Base-by-base conservation (phyloP, 1,284 basidiomycete genomes). In the Schizophyllum commune region DNA sequence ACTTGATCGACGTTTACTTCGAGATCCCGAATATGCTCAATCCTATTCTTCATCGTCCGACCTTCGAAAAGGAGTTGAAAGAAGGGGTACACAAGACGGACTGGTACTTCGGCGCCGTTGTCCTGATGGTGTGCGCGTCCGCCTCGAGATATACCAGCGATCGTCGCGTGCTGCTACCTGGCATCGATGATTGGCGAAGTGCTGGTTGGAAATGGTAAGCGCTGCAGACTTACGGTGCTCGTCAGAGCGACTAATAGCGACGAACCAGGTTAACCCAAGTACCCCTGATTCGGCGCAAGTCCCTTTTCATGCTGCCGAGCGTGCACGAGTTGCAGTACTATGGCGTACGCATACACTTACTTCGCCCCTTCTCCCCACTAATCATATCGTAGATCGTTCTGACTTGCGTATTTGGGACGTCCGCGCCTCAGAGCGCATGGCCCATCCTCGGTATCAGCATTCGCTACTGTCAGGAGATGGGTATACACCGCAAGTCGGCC, bases 311-410 rank as follows among this genome's bases (percentile, higher is more conserved):
- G 74, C 78, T 17, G 75, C 77, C 17, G 77, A 78, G 75, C 4
- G 65, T 92, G 19, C 83, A 83, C 64, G 88, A 91, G 62, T 71
- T 93, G 17, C 89, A 91, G 70, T 74, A 77, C 21, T 83, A 81
- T 63, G 74, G 72, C 58, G 79, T 81, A 21, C 2, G 78, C 72
- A 34, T 27, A 17, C 58, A 7, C 33, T 20, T 22, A 55, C 21
- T 1, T 63, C 27, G 20, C n/a, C 22, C 55, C 33, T 60, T 15
- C 13, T 56, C 21, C n/a, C 17, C 17, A 15, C 53, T 61, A 20
- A 56, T 27, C 20, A 21, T 57, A 53, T 34, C 17, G 20, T 56
- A 55, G 53, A 20, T 55, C 53, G 15, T 27, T 55, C 27, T 27
- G 20, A 21, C 27, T 19, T 55, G 27, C 53, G 65, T 71, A 7